Percentiles rank a stretch among this genome's conserved stretches.
These are phyloP conservation scores for Tuber umbilicatum DNA, from an alignment of 495 filamentous ascomycete genomes.

Conservation along the genomic window DNA sequence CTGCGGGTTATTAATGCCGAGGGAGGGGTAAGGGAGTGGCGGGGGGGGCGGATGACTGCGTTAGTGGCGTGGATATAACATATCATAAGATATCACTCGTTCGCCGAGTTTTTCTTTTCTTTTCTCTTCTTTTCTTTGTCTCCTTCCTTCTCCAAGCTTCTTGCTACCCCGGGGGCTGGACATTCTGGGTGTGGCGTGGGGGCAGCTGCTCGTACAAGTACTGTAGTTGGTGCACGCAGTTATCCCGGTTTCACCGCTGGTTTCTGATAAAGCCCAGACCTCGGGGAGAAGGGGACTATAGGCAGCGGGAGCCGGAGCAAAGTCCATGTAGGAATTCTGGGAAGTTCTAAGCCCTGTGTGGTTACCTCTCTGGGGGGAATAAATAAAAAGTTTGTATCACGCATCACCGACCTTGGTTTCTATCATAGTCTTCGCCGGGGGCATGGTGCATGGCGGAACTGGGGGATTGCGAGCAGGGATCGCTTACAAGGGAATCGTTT, in stretches of 20 bases:
- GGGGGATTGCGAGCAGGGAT: too few relatives aligned
- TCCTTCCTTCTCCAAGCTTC: not conserved
- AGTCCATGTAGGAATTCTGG: not conserved
- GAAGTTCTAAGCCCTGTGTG: not conserved
- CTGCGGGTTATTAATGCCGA: not conserved
- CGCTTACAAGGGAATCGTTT: too few relatives aligned
- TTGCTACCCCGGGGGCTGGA: not conserved
- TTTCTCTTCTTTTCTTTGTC: too few relatives aligned
- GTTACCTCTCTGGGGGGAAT: not conserved
- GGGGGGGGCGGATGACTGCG: not conserved
- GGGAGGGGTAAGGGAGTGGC: too few relatives aligned
- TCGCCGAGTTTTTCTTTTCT: not conserved
- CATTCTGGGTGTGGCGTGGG: not conserved
- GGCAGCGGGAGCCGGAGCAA: too few relatives aligned
- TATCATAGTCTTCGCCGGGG: not conserved
- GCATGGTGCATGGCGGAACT: too few relatives aligned
- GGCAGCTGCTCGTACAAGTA: not conserved
- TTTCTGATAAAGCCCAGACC: not conserved
- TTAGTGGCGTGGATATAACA: not conserved
- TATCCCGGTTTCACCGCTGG: not conserved
- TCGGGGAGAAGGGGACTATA: too few relatives aligned
- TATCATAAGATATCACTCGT: not conserved
- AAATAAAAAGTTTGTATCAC: too few relatives aligned
- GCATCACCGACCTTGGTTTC: too few relatives aligned
- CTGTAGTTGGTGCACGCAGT: not conserved